A percentile compares a stretch with the other conserved stretches of the same genome.
phyloP scores from a whole-genome alignment of 768 basidiomycete species.

The Boletellus ananas region DNA sequence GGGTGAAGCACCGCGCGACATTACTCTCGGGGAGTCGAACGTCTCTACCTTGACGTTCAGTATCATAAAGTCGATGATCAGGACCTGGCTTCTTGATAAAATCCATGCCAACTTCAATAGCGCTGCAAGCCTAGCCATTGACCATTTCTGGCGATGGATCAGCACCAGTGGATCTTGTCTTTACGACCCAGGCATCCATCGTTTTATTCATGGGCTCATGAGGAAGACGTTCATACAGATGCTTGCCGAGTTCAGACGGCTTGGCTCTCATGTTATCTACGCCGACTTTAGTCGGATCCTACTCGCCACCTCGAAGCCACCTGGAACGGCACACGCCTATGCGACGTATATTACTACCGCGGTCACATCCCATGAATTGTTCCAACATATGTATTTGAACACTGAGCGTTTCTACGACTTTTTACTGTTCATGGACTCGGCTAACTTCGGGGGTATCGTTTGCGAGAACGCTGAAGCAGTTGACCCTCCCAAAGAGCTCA shows the following conservation, averaged over 20 bases:
- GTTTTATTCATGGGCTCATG: conserved; percentile 94
- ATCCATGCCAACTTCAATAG: conserved; percentile 63
- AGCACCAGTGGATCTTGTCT: conserved; percentile 79
- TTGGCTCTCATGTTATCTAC: conserved; percentile 90
- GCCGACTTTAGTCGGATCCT: conserved; percentile 91
- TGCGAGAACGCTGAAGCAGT: conserved; percentile 73
- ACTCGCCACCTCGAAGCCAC: conserved; percentile 92
- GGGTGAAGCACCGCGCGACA: conserved; percentile 51
- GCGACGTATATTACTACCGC: conserved; percentile 93
- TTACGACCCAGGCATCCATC: conserved; percentile 90
- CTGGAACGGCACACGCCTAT: conserved; percentile 92
- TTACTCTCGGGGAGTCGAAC: conserved; percentile 85
- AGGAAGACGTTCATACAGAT: conserved; percentile 96
- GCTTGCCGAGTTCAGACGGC: conserved; percentile 91
- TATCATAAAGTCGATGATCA: conserved; percentile 84
- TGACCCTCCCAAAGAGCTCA: conserved; percentile 64
- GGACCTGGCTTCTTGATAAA: conserved; percentile 86
- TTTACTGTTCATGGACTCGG: conserved; percentile 91
- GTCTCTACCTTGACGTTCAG: conserved; percentile 84
- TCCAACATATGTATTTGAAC: conserved; percentile 86
- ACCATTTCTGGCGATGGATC: conserved; percentile 99
- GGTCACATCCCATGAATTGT: conserved; percentile 90
- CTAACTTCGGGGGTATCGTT: conserved; percentile 88
- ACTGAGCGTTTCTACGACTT: conserved; percentile 92
- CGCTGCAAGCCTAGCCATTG: conserved; percentile 68